Percentiles rank a stretch among this genome's conserved stretches.
These are phyloP conservation scores for Pseudogymnoascus sp. DNA, from an alignment of 2,329 filamentous ascomycete species.

Conservation along the genomic window DNA sequence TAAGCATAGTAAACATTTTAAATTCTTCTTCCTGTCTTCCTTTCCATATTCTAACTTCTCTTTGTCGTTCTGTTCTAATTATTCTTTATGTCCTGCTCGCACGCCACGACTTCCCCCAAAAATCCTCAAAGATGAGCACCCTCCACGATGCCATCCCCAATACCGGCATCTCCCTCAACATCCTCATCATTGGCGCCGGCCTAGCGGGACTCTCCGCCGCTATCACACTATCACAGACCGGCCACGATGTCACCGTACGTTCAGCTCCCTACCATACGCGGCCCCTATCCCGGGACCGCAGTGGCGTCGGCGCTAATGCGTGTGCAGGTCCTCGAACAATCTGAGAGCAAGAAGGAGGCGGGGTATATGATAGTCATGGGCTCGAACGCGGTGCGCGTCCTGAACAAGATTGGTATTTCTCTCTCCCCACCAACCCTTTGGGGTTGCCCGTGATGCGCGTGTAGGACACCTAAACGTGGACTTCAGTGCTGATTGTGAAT, in stretches of 20 bases:
- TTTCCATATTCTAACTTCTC: background rate
- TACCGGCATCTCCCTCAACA: background rate
- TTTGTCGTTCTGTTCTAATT: background rate
- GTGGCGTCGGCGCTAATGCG: background rate
- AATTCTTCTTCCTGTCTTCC: background rate
- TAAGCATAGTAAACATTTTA: background rate
- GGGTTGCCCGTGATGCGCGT: background rate
- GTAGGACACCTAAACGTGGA: background rate
- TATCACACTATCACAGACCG: slow-evolving; percentile 6
- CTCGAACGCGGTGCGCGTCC: background rate
- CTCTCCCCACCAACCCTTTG: background rate
- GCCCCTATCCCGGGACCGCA: background rate
- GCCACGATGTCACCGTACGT: slow-evolving; percentile 29
- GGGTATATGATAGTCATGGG: slow-evolving; percentile 3
- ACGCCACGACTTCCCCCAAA: background rate
- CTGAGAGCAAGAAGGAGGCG: background rate
- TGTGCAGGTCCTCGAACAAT: background rate
- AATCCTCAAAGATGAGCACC: background rate
- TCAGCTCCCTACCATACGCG: background rate
- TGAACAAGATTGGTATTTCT: background rate
- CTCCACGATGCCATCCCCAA: background rate
- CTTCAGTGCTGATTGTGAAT: background rate
- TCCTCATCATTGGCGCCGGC: slow-evolving; percentile 29
- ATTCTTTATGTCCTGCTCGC: background rate
- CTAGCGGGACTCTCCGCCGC: slow-evolving; percentile 34